A percentile compares a stretch with the other conserved stretches of the same genome.
phyloP scores from a whole-genome alignment of 2,329 filamentous ascomycete genomes.

The Alternaria sp. region DNA sequence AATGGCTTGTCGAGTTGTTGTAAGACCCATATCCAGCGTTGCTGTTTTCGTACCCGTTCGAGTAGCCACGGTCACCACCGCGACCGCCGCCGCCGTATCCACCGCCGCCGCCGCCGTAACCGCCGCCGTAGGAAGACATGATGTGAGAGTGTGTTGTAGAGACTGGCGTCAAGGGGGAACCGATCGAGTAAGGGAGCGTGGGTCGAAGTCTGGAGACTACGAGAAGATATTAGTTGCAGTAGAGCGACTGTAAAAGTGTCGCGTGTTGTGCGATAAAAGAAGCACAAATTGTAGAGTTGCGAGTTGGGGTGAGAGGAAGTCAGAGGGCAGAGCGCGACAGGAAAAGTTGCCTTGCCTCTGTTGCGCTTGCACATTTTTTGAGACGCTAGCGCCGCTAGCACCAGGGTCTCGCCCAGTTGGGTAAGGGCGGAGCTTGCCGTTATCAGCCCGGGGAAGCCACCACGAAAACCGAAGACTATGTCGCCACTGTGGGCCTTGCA shows the following conservation, averaged over 20 bases:
- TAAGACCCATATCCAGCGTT: constrained; percentile 53
- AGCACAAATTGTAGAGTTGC: constrained; percentile 25
- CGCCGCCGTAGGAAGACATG: constrained; percentile 76
- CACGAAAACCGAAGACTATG: constrained; percentile 4
- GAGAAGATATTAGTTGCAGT: constrained; percentile 21
- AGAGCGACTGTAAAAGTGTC: constrained; percentile 34
- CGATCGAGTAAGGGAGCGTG: constrained; percentile 27
- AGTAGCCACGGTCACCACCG: constrained; percentile 58
- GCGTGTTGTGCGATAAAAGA: constrained; percentile 27
- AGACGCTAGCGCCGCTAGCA: constrained; percentile 16
- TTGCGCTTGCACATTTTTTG: constrained; percentile 29
- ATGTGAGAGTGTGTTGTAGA: constrained; percentile 46
- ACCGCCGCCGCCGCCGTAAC: constrained; percentile 57
- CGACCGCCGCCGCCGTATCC: constrained; percentile 53
- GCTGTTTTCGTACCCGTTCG: constrained; percentile 59
- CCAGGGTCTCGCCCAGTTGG: constrained; percentile 12
- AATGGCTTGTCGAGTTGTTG: constrained; percentile 53
- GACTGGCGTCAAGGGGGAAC: constrained; percentile 38
- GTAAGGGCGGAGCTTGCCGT: constrained; percentile 9
- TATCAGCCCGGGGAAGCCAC: constrained; percentile 11
- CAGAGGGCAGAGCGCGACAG: constrained; percentile 21
- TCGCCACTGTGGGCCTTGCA: constrained; percentile 5
- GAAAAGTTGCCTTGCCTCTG: constrained; percentile 33
- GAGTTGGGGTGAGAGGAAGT: constrained; percentile 21
- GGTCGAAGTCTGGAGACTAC: constrained; percentile 18